These are phyloP conservation scores for Kwoniella shivajii DNA, from an alignment of 1,284 basidiomycete species.

Conservation along the genomic window DNA sequence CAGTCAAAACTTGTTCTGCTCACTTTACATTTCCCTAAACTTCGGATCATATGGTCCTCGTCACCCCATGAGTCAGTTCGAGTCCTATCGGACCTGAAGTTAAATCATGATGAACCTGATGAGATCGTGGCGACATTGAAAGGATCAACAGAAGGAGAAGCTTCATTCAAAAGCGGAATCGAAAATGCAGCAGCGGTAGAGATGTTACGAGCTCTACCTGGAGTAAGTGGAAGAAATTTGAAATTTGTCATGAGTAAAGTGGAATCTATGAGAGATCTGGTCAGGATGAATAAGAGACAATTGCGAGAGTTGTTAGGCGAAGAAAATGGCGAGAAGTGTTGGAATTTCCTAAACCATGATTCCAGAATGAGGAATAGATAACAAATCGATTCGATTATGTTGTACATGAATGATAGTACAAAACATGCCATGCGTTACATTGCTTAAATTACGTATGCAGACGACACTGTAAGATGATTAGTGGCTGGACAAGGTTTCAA, in stretches of 20 bases:
- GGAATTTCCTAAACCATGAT: constrained; percentile 77
- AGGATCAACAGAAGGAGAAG: constrained; percentile 60
- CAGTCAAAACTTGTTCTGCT: constrained; percentile 91
- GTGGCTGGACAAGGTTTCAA: too few species aligned
- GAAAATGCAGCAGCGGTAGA: constrained; percentile 51
- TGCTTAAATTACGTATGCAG: too few species aligned
- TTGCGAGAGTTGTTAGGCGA: constrained; percentile 78
- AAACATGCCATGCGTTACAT: too few species aligned
- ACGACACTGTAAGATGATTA: too few species aligned
- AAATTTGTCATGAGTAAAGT: constrained; percentile 82
- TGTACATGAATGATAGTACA: too few species aligned
- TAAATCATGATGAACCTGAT: constrained; percentile 81
- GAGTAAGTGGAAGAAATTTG: constrained; percentile 80
- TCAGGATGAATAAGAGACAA: constrained; percentile 64
- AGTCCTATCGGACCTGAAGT: constrained; percentile 90
- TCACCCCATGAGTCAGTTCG: constrained; percentile 90
- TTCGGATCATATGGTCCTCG: constrained; percentile 95
- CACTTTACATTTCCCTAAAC: constrained; percentile 82
- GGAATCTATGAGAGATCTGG: constrained; percentile 73
- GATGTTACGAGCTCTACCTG: constrained; percentile 58
- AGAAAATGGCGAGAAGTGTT: constrained; percentile 77
- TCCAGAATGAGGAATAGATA: constrained; percentile 12
- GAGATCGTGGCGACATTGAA: constrained; percentile 70
- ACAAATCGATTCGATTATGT: background rate
- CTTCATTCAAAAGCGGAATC: constrained; percentile 27